These are phyloP conservation scores for Epichloe glyceriae DNA, from an alignment of 2,329 filamentous ascomycete genomes.

Conservation along the genomic window DNA sequence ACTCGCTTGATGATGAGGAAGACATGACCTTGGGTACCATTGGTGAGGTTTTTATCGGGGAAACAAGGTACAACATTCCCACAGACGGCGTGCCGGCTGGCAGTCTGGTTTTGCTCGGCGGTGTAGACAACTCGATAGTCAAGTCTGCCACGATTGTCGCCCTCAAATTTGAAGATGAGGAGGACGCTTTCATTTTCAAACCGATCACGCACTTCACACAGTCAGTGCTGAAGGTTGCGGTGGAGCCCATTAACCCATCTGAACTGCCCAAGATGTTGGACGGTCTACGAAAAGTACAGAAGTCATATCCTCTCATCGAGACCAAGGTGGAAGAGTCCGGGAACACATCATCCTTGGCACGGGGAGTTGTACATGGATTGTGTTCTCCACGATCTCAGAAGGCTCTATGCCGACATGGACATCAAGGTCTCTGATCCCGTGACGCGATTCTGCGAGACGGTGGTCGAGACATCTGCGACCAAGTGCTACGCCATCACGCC, in stretches of 20 bases:
- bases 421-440: constrained; percentile 98
- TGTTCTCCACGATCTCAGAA: constrained; percentile 84
- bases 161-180: constrained; percentile 66
- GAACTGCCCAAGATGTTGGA: constrained; percentile 98
- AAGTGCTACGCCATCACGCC: constrained; percentile 97
- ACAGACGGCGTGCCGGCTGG: constrained; percentile 88
- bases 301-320: constrained; percentile 88
- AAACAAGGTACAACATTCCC: constrained; percentile 85
- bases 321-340: constrained; percentile 98
- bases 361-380: constrained; percentile 99
- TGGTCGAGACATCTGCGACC: constrained; percentile 91
- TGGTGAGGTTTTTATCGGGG: constrained; percentile 74
- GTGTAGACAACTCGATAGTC: constrained; percentile 95
- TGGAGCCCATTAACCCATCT: constrained; percentile 95
- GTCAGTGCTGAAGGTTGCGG: constrained; percentile 93
- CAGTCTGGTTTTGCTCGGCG: constrained; percentile 82
- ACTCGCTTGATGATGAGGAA: constrained; percentile 94
- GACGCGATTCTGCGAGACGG: constrained; percentile 93
- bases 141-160: constrained; percentile 90
- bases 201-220: constrained; percentile 92
- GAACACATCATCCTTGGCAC: constrained; percentile 93
- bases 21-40: constrained; percentile 87
- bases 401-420: constrained; percentile 97
- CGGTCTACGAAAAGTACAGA: constrained; percentile 90
- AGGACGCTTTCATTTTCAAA: constrained; percentile 91